Percentiles rank a stretch among this genome's conserved stretches.
These are phyloP conservation scores for Pythium rhizo-oryzae DNA, from an alignment of 352 stramenopile species.

Conservation along the genomic window DNA sequence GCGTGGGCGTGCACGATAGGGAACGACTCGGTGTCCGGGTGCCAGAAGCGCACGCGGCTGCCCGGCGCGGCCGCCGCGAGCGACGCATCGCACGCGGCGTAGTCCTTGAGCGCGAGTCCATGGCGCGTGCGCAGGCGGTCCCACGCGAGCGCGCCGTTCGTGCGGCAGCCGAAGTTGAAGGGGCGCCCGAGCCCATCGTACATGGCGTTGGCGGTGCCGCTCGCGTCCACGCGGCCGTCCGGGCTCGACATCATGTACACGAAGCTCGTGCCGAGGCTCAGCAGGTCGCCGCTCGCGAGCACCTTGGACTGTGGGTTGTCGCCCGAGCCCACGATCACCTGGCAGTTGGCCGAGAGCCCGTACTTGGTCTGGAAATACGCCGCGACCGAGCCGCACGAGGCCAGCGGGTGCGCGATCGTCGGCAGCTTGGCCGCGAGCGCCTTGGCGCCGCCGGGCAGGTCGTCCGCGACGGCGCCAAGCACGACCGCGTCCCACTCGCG, in stretches of 20 bases:
- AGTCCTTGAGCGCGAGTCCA: constrained; percentile 5
- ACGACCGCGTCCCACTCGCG: not conserved
- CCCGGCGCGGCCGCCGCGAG: not conserved
- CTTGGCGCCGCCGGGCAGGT: not conserved
- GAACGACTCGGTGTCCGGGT: constrained; percentile 7
- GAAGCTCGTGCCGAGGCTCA: constrained; percentile 9
- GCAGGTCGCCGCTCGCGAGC: not conserved
- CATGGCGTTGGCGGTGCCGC: constrained; percentile 1
- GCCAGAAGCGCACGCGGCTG: constrained; percentile 5
- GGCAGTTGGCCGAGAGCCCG: not conserved
- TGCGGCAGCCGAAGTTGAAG: constrained; percentile 10
- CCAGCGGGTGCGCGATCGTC: not conserved
- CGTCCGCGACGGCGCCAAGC: not conserved
- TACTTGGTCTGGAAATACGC: constrained; percentile 9
- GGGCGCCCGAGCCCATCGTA: not conserved
- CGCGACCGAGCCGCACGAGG: not conserved
- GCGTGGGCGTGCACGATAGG: not conserved
- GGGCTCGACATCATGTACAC: constrained; percentile 11
- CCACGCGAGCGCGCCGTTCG: constrained; percentile 8
- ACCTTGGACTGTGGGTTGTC: constrained; percentile 12
- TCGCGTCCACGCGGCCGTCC: not conserved
- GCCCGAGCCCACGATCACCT: constrained; percentile 4
- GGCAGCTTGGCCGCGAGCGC: constrained; percentile 2
- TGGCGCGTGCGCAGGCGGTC: constrained; percentile 5
- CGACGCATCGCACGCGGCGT: constrained; percentile 1